A percentile compares a stretch with the other conserved stretches of the same genome.
These are phyloP conservation scores for Backusella macrospora DNA, from an alignment of 192 early-diverging fungal genomes.

Conservation along the genomic window DNA sequence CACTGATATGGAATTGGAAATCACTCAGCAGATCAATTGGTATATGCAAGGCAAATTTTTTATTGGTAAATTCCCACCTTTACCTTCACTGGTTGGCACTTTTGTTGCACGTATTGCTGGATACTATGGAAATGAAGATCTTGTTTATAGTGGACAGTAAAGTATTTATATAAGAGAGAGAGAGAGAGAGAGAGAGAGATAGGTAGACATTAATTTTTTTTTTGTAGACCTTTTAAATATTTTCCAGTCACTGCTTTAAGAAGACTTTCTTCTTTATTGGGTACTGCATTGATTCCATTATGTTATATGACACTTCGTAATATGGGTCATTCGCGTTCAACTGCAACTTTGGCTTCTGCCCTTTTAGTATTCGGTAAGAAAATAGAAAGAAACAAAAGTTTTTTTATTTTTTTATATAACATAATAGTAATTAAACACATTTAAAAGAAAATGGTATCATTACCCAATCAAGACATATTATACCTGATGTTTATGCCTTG, in stretches of 20 bases:
- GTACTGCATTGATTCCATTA: constrained; percentile 77
- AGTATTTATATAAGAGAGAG: background rate
- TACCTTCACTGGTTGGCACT: constrained; percentile 27
- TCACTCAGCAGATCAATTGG: constrained; percentile 28
- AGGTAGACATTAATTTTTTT: background rate
- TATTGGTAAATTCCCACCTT: constrained; percentile 27
- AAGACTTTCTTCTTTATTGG: constrained; percentile 72
- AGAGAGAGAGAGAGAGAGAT: background rate
- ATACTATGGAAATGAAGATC: constrained; percentile 28
- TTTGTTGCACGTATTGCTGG: constrained; percentile 18
- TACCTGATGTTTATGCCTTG: background rate
- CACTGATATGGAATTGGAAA: constrained; percentile 14
- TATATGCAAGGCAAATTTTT: constrained; percentile 33
- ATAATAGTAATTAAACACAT: background rate
- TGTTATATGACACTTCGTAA: constrained; percentile 77
- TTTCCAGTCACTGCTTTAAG: constrained; percentile 82
- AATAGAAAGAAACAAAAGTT: no score
- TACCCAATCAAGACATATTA: constrained; percentile 40
- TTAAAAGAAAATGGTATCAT: constrained; percentile 80
- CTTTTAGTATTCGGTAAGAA: background rate
- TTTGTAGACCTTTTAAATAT: constrained; percentile 10
- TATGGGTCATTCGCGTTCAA: constrained; percentile 9
- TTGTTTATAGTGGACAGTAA: constrained; percentile 39
- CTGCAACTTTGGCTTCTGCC: background rate
- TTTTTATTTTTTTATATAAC: no score